A percentile compares a stretch with the other conserved stretches of the same genome.
Evolutionary conservation across 2,329 filamentous ascomycete genomes (phyloP).

Genomic region (Ceratocystis colombiana): DNA sequence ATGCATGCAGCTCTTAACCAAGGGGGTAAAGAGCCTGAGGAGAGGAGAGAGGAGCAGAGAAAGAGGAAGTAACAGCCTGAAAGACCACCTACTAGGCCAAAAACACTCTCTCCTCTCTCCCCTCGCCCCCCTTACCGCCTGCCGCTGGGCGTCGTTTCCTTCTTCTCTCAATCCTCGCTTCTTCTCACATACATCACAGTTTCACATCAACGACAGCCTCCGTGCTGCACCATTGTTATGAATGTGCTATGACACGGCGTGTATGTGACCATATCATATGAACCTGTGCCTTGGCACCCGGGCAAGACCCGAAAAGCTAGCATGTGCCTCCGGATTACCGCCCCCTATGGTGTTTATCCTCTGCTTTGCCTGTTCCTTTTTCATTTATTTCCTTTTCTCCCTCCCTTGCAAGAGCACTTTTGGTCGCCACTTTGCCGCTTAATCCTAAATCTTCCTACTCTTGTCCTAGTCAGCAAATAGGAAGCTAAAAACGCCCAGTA

Average conservation of each 20-base stretch:
- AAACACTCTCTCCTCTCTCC: not conserved
- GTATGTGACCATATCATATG: too few species aligned
- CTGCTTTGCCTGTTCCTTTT: not conserved
- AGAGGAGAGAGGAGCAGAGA: not conserved
- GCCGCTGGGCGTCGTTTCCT: not conserved
- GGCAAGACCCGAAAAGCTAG: too few species aligned
- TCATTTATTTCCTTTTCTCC: not conserved
- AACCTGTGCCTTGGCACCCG: too few species aligned
- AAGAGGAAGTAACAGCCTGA: not conserved
- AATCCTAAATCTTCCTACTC: slow-evolving; percentile 4
- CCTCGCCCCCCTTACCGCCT: too few species aligned
- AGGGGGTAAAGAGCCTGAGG: not conserved
- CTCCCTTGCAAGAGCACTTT: slow-evolving; percentile 8
- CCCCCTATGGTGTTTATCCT: too few species aligned
- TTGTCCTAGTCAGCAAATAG: slow-evolving; percentile 1
- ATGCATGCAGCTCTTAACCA: not conserved
- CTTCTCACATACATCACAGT: not conserved
- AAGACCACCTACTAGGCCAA: too few species aligned
- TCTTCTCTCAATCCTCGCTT: not conserved
- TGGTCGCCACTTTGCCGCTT: not conserved
- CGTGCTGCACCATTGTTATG: too few species aligned
- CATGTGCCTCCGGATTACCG: too few species aligned
- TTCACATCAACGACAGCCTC: not conserved
- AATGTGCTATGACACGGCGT: too few species aligned
- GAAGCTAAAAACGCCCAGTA: not conserved